Conservation (phyloP, 257 asterid genomes). For the Verbascum thapsus region DNA sequence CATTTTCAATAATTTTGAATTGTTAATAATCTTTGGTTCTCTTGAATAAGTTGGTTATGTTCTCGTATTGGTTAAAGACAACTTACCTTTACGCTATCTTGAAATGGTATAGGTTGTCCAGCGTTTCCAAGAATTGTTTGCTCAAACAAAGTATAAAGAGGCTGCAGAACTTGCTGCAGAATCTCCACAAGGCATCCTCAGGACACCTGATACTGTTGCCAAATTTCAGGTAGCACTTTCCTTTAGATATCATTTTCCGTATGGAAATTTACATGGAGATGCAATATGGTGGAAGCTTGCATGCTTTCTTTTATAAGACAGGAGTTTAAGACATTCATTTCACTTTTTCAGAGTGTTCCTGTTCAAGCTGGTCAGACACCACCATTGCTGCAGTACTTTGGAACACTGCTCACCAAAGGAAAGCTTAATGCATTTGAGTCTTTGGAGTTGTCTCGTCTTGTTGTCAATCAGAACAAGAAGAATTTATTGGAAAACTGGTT, state of each 20-base stretch:
- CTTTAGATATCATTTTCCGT: neutral
- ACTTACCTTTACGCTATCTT: conserved; percentile 25
- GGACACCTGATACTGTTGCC: conserved; percentile 96
- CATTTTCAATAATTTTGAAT: neutral
- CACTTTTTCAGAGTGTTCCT: conserved; percentile 84
- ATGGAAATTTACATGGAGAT: conserved; percentile 10
- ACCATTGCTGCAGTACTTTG: conserved; percentile 95
- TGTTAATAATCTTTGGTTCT: neutral
- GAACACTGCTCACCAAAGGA: conserved; percentile 90
- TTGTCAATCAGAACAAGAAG: conserved; percentile 97
- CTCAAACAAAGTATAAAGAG: conserved; percentile 98
- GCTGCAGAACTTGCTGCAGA: conserved; percentile 99
- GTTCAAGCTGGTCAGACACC: conserved; percentile 99
- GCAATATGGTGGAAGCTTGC: conserved; percentile 22
- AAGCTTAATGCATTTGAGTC: conserved; percentile 97
- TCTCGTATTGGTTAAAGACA: conserved; percentile 2
- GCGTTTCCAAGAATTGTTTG: conserved; percentile 97
- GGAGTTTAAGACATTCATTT: conserved; percentile 6
- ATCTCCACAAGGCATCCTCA: conserved; percentile 98
- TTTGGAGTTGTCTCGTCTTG: conserved; percentile 93
- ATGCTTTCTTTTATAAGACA: conserved; percentile 1
- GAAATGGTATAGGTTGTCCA: conserved; percentile 76
- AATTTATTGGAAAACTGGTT: conserved; percentile 96
- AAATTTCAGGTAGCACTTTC: conserved; percentile 79
- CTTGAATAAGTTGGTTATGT: neutral